These are phyloP conservation scores for Immersiella caudata DNA, from an alignment of 495 filamentous ascomycete genomes.

Conservation along the genomic window DNA sequence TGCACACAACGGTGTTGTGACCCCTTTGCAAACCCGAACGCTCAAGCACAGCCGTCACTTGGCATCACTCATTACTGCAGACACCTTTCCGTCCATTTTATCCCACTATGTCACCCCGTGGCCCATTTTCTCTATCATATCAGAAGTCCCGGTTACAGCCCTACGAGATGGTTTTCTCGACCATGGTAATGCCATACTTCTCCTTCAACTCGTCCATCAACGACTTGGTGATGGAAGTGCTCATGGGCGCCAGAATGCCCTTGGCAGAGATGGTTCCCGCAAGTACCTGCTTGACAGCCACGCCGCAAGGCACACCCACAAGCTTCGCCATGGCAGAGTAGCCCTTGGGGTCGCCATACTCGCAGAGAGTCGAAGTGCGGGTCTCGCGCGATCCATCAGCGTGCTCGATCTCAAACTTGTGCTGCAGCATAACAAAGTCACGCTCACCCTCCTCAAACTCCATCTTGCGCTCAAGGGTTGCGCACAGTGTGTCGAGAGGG, in stretches of 20 bases:
- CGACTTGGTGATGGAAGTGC: conserved; percentile 67
- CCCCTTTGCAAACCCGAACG: too few relatives aligned
- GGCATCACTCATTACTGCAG: conserved; percentile 10
- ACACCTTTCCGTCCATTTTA: conserved; percentile 4
- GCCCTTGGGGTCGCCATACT: conserved; percentile 80
- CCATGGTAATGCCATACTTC: conserved; percentile 40
- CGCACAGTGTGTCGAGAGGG: conserved; percentile 87
- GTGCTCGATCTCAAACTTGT: conserved; percentile 89
- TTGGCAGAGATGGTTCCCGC: conserved; percentile 76
- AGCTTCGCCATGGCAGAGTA: conserved; percentile 88
- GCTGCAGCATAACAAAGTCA: conserved; percentile 80
- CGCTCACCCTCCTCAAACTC: conserved; percentile 81
- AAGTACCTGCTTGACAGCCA: conserved; percentile 79
- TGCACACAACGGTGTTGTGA: too few relatives aligned
- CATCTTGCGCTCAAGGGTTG: conserved; percentile 90
- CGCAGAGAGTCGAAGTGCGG: conserved; percentile 76
- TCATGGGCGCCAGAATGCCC: conserved; percentile 84
- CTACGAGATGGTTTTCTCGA: conserved; percentile 42
- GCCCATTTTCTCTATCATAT: background rate
- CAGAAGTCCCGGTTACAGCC: background rate
- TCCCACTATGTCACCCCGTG: conserved; percentile 8
- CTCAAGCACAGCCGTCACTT: background rate
- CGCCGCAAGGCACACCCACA: conserved; percentile 44
- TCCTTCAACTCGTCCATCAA: conserved; percentile 62
- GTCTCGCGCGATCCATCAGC: conserved; percentile 72